Evolutionary conservation across 176 grass and related monocot genomes (phyloP), one percentile per base, ranked within the genome.

Genomic region (Zizania latifolia): DNA sequence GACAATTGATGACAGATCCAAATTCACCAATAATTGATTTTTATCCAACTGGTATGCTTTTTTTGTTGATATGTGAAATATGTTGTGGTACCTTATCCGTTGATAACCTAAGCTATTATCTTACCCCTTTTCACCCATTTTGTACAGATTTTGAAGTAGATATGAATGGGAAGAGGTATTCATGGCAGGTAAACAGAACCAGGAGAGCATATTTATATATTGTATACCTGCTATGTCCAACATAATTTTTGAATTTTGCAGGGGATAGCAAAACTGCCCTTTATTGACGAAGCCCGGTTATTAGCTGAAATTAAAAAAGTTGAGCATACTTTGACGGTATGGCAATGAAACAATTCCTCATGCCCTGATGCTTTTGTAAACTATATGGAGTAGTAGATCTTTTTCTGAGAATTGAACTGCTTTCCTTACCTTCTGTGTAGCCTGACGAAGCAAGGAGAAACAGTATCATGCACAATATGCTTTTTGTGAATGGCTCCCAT

Each of bases 111-210:
- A n/a, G n/a, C n/a, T n/a, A n/a, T n/a, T n/a, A n/a, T n/a, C n/a
- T 74, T 44, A 62, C 45, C 36, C 10, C 17, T 17, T 63, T 74
- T 55, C 36, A 61, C 15, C 36, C 58, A 55, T 81, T 66, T 65
- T n/a, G n/a, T 68, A 24, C 72, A 99, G 95, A 99, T 94, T 99
- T 99, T 63, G 95, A 94, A 71, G 91, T 99, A 36, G 95, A 99
- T 88, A 99, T 99, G 95, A 99, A 94, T 84, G 95, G 95, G 39
- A 99, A 99, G 70, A 88, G 91, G 80, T 99, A 65, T 73, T 85
- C 95, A 79, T 99, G 95, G 95, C 95, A 99, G 92, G 95, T 99
- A 85, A 62, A 41, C 65, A 78, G 31, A 40, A 51, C 40, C 65
- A 24, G n/a, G 19, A 59, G 40, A 11, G 35, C 6, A 28, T 75